Conservation (phyloP, 441 rosid genomes). For the Biscutella auriculata region DNA sequence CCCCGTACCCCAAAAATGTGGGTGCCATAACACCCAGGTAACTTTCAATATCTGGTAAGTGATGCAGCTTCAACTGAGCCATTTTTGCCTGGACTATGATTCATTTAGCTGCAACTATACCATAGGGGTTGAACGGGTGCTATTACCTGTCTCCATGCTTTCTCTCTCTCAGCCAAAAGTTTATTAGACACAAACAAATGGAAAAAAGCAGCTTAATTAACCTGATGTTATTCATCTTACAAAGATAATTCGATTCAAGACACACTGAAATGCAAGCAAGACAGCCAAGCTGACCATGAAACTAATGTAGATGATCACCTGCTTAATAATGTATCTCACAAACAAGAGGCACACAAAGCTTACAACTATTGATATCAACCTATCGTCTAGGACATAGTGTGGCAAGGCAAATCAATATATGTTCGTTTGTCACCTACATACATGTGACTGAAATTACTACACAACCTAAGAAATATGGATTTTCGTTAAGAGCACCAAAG, state of each 20-base stretch:
- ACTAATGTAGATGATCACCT: constrained; percentile 1
- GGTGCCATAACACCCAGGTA: constrained; percentile 42
- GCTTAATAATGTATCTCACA: constrained; percentile 7
- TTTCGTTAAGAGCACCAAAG: not conserved
- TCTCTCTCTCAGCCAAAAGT: constrained; percentile 44
- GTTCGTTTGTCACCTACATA: constrained; percentile 7
- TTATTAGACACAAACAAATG: constrained; percentile 34
- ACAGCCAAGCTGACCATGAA: not conserved
- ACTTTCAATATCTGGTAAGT: constrained; percentile 60
- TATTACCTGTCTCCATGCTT: constrained; percentile 68
- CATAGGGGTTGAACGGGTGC: constrained; percentile 66
- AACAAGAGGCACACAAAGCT: not conserved
- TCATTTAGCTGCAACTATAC: constrained; percentile 79
- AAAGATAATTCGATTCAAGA: constrained; percentile 5
- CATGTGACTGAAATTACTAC: not conserved
- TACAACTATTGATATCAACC: not conserved
- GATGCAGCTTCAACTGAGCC: constrained; percentile 74
- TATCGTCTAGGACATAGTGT: not conserved
- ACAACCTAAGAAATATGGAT: too few relatives aligned
- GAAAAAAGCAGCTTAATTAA: constrained; percentile 27
- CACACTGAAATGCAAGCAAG: constrained; percentile 3
- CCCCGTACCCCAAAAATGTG: constrained; percentile 36
- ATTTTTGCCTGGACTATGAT: constrained; percentile 49
- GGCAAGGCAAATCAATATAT: not conserved
- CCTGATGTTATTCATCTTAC: not conserved